Evolutionary conservation across 116 monocot genomes (phyloP).

Genomic region (Dioscorea cayenensis): DNA sequence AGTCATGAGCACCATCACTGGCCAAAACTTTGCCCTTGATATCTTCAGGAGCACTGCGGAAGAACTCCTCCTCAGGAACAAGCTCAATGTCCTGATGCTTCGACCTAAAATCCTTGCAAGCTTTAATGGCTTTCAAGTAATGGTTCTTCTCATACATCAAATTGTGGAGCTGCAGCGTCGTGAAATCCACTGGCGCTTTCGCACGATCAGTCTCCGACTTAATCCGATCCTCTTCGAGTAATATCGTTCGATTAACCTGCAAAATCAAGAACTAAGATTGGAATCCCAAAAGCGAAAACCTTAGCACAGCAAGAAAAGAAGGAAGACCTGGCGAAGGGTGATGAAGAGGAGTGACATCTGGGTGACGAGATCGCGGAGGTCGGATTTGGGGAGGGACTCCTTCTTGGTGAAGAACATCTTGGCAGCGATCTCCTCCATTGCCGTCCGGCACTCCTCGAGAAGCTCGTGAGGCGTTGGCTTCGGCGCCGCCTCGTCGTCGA

Average conservation of each 20-base stretch:
- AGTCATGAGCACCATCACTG: constrained; percentile 59
- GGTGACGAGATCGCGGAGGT: constrained; percentile 87
- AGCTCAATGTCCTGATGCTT: constrained; percentile 90
- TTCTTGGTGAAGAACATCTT: constrained; percentile 75
- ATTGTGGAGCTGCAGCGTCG: constrained; percentile 92
- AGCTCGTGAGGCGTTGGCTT: constrained; percentile 27
- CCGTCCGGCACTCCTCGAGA: constrained; percentile 48
- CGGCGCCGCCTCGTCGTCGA: neutral
- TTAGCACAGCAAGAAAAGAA: neutral
- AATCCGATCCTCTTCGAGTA: constrained; percentile 83
- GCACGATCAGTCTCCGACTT: constrained; percentile 87
- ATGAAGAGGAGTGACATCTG: constrained; percentile 88
- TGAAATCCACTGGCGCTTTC: constrained; percentile 87
- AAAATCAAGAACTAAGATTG: neutral
- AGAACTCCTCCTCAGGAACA: constrained; percentile 80
- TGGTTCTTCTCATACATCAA: constrained; percentile 98
- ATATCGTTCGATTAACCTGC: constrained; percentile 73
- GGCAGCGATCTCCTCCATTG: constrained; percentile 80
- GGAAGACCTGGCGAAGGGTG: constrained; percentile 65
- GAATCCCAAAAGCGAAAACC: neutral
- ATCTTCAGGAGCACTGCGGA: constrained; percentile 57
- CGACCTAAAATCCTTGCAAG: constrained; percentile 85
- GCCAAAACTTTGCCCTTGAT: constrained; percentile 60
- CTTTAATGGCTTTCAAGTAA: constrained; percentile 90
- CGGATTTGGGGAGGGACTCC: constrained; percentile 64